phyloP scores from a whole-genome alignment of 78 protist genomes.

The Emiliania huxleyi region DNA sequence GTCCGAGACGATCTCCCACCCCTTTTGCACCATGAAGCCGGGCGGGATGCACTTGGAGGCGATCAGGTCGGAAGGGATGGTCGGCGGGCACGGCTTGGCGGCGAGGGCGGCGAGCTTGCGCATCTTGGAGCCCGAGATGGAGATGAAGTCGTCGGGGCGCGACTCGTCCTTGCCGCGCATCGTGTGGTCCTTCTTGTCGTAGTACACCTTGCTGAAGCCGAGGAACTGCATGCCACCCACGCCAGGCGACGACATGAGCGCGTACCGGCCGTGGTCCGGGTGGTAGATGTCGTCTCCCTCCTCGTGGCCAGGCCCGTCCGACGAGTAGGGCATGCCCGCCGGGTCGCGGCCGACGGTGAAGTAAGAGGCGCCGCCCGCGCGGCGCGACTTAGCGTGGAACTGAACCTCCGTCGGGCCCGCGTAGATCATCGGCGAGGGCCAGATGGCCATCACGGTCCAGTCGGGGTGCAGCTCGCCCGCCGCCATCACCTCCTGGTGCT shows the following conservation, averaged over 20 bases:
- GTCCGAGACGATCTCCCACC: conserved; percentile 27
- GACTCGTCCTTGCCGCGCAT: background rate
- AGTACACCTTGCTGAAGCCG: conserved; percentile 30
- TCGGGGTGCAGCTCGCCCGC: conserved; percentile 46
- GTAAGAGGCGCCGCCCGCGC: conserved; percentile 48
- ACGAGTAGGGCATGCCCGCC: conserved; percentile 45
- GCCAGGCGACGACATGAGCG: conserved; percentile 47
- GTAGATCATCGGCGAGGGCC: conserved; percentile 60
- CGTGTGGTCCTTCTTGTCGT: conserved; percentile 28
- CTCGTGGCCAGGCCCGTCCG: background rate
- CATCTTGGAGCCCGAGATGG: conserved; percentile 47
- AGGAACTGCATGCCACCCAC: conserved; percentile 41
- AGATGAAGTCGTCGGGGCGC: conserved; percentile 34
- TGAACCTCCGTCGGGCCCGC: conserved; percentile 62
- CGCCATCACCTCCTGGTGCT: conserved; percentile 39
- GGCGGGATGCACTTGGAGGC: conserved; percentile 35
- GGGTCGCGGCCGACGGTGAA: conserved; percentile 62
- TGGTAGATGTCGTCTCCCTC: conserved; percentile 24
- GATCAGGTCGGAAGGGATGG: background rate
- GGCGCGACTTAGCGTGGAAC: conserved; percentile 52
- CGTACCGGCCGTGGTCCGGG: conserved; percentile 51
- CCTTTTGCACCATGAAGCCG: conserved; percentile 36
- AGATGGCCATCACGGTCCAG: conserved; percentile 53
- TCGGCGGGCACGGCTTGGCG: conserved; percentile 37
- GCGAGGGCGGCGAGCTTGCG: conserved; percentile 40